Base-by-base conservation (phyloP, 768 basidiomycete species). In the Boletus rex-veris region DNA sequence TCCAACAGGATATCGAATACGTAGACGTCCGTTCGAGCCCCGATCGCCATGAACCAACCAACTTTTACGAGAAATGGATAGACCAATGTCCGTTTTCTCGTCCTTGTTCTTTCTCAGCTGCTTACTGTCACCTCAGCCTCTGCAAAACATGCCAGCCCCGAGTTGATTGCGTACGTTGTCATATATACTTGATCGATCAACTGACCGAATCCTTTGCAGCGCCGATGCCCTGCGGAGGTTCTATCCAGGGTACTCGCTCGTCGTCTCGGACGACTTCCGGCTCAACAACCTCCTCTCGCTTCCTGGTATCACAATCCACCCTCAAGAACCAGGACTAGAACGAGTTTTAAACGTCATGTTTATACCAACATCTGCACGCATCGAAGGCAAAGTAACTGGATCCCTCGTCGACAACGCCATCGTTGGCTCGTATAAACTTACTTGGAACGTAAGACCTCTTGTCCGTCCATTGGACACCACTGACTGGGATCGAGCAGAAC, bases 181-280 rank as follows among this genome's bases (percentile, higher is more conserved):
- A 3, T 12, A 7, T 10, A 46, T 35, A 4, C 38, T 38, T 26
- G 16, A 31, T 54, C 36, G 53, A 39, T 52, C 31, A 28, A 31
- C 42, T 52, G 40, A 43, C n/a, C 37, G 21, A 38, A n/a, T 24
- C 14, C 48, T 30, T 7, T 42, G 46, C 56, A 69, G 70, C 70
- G 78, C 60, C 64, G 73, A 83, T 54, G 70, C 75, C 37, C 73
- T 90, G 37, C 79, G 76, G 36, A 77, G 74, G 59, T 52, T 85
- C 15, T 83, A 88, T 64, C 85, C 87, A 7, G 77, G 79, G 10
- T 75, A 86, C 60, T 82, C 84, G 26, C 60, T 88, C 26, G 76
- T 87, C 8, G 68, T 79, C 54, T 80, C 85, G 4, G 62, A 69
- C 7, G 81, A 83, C 52, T 68, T 55, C 47, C 64, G 71, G 28